A percentile compares a stretch with the other conserved stretches of the same genome.
phyloP scores from a whole-genome alignment of 2,329 filamentous ascomycete genomes.

The Conoideocrella luteorostrata region DNA sequence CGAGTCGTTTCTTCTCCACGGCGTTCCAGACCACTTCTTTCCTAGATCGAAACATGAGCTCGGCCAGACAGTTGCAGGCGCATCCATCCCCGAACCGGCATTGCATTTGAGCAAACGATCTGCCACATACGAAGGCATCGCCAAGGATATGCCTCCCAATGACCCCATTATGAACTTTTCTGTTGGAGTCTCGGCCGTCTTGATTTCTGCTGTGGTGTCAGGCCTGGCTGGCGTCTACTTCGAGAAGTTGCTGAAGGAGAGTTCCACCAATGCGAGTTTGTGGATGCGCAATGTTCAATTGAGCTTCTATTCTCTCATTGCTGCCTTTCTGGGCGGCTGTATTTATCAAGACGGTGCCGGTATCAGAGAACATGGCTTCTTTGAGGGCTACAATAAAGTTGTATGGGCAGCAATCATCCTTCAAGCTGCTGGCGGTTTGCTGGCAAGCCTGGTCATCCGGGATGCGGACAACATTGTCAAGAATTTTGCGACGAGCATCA shows the following conservation, averaged over 20 bases:
- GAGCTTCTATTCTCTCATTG: slow-evolving; percentile 89
- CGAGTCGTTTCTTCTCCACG: slow-evolving; percentile 54
- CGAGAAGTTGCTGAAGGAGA: slow-evolving; percentile 87
- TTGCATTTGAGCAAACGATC: slow-evolving; percentile 54
- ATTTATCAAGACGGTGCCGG: slow-evolving; percentile 80
- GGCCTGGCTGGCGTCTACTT: slow-evolving; percentile 82
- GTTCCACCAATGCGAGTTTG: slow-evolving; percentile 65
- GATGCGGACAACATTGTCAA: slow-evolving; percentile 69
- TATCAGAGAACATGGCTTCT: slow-evolving; percentile 81
- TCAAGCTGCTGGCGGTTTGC: slow-evolving; percentile 76
- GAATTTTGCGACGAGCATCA: slow-evolving; percentile 89
- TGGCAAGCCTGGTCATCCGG: slow-evolving; percentile 46
- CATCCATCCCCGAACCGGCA: slow-evolving; percentile 12
- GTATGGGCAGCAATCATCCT: slow-evolving; percentile 81
- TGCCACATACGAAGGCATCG: slow-evolving; percentile 86
- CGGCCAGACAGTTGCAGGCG: slow-evolving; percentile 42
- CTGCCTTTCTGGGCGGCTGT: slow-evolving; percentile 79
- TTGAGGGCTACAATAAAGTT: slow-evolving; percentile 86
- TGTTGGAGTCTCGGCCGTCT: slow-evolving; percentile 70
- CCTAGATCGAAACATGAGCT: slow-evolving; percentile 74
- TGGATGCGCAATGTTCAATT: slow-evolving; percentile 96
- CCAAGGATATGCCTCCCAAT: slow-evolving; percentile 45
- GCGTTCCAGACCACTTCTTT: slow-evolving; percentile 62
- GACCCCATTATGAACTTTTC: slow-evolving; percentile 64
- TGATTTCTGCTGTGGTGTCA: slow-evolving; percentile 72